Evolutionary conservation across 2,329 filamentous ascomycete species (phyloP), one percentile per base, ranked within the genome.

Genomic region (Didymella exigua): DNA sequence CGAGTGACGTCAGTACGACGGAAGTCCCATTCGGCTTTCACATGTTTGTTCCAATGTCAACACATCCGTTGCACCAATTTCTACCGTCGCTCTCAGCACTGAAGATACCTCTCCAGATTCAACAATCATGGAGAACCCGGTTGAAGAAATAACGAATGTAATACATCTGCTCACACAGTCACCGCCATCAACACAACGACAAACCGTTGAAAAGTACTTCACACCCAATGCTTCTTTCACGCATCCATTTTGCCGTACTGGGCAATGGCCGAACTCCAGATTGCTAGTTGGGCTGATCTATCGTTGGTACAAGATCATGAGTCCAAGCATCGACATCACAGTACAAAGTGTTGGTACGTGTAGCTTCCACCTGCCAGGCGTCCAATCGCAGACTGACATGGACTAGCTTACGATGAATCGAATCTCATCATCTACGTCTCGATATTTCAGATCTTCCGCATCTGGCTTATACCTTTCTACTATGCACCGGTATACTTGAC

Each of bases 401-500:
- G 9, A 14, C 23, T 59, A 89, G 89, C 88, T 14, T 90, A 87
- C 66, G 90, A 96, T 69, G 77, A 86, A 64, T 67, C 80, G 2
- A 84, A 83, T 19, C 78, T 85, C 34, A 81, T 84, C n/a, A 83
- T 96, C 44, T 96, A 91, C 74, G 82, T 92, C 44, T 84, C 83
- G 30, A 82, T 95, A 57, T 83, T 80, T 34, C 92, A 96, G 72
- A 80, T 86, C 47, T 95, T 96, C 75, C 82, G 86, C 26, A 79
- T 95, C 63, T 93, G 89, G 85, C 80, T 90, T 62, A 73, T 96
- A 16, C 91, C 91, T 3, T 86, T 92, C 68, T 89, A 93, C 77
- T 80, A 82, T 34, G 83, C 89, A 3, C 81, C 83, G 1, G 89
- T 90, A 13, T 79, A 81, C 6, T 83, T 93, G 10, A 86, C 89